Evolutionary conservation across 2,329 filamentous ascomycete genomes (phyloP), one percentile per base, ranked within the genome.

Genomic region (Fusarium torulosum): DNA sequence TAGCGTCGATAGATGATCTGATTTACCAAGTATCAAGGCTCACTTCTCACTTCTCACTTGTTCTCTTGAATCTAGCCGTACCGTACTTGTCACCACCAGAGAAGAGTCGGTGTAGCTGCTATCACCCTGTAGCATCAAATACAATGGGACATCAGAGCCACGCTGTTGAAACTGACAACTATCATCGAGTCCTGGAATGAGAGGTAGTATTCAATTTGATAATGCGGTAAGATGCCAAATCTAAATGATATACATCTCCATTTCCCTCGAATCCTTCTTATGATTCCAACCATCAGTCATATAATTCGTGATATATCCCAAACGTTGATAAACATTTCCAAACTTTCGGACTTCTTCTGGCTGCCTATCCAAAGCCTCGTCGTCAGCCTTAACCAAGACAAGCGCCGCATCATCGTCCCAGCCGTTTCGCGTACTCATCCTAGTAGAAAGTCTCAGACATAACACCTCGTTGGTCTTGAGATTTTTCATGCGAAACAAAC

Each of bases 341-440:
- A 50, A 68, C 4, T 56, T 49, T n/a, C 23, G 38, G 3, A 72
- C 65, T 9, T 68, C 53, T 3, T 57, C 37, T 1, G 66, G 58
- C 47, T 72, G 70, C n/a, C 40, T 45, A 11, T 45, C 23, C 4
- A 67, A 35, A 5, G 31, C 42, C 27, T 58, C 37, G 9, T 19
- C 31, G 6, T 62, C 56, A 14, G 45, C 68, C 23, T 57, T 60
- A 3, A 55, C 64, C 20, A 72, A 49, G 0, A 72, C 53, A 40
- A 72, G 46, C 4, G 70, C 70, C 6, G 59, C 52, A 37, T 71
- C 63, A 25, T 71, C 67, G 7, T 68, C 67, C 43, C 58, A 53
- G 4, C 59, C 67, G 21, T 62, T 59, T 11, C 29, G 44, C 6
- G 59, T 66, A 3, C 20, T 46, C 13, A 35, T 15, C 11, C 49